Evolutionary conservation across 768 basidiomycete species (phyloP), one percentile per base, ranked within the genome.

Genomic region (Sporobolomyces phaffii): DNA sequence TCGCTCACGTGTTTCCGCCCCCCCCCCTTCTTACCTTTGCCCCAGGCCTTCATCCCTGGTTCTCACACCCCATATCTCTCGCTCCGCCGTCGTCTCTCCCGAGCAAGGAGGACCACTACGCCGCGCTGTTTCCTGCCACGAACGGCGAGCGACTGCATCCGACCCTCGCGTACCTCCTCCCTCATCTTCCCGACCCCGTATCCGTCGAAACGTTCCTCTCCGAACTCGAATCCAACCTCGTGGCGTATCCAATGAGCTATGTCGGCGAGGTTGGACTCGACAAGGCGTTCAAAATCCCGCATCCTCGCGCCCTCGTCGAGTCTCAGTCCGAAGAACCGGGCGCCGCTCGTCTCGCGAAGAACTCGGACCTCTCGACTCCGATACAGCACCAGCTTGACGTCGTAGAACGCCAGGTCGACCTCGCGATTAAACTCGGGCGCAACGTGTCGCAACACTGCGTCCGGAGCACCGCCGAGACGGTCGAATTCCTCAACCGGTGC

Each of bases 31-130:
- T n/a, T n/a, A n/a, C n/a, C n/a, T n/a, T n/a, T n/a, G n/a, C n/a
- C n/a, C n/a, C n/a, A 91, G 90, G 93, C 49, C 86, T 91, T 74
- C 94, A 97, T 76, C 94, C 94, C 2, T 97, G 94, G 94, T 93
- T 89, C 78, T 82, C 38, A 8, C 65, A 70, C 40, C 38, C 64
- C 2, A 47, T 71, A 31, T 51, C 64, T 1, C 61, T 56, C 53
- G 29, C 24, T 0, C 62, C 62, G 2, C 62, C 51, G 0, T 18
- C 48, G 6, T 11, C 59, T 1, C 44, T 64, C 1, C 60, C 56
- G 2, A 17, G 65, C 0, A 92, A 87, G 75, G 83, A 84, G 69
- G 80, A 81, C 18, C 94, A 98, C 78, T 98, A 96, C 78, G 77
- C 82, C 22, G 74, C 75, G 5, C 81, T 97, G 40, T 87, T 96